These are phyloP conservation scores for Penicillium manginii DNA, from an alignment of 495 filamentous ascomycete genomes.

Conservation along the genomic window DNA sequence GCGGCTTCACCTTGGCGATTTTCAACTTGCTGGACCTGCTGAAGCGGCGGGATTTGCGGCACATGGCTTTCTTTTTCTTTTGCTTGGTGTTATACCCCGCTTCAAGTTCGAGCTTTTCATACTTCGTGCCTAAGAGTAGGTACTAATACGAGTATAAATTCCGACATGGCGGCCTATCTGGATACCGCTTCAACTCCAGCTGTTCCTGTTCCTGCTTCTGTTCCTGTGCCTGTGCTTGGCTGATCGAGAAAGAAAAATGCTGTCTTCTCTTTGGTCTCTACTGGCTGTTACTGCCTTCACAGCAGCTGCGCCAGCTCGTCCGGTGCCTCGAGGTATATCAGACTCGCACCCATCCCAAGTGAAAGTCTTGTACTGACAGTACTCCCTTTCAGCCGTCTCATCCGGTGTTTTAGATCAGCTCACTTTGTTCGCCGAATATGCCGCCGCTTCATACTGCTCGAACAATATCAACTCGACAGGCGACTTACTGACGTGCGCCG, in stretches of 20 bases:
- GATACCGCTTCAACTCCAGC: neutral
- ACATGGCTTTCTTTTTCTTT: neutral
- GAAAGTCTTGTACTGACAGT: neutral
- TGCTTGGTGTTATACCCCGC: neutral
- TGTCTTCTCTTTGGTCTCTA: constrained; percentile 1
- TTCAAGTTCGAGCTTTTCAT: neutral
- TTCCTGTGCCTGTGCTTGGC: neutral
- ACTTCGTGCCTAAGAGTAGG: neutral
- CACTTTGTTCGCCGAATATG: constrained; percentile 68
- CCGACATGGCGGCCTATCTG: neutral
- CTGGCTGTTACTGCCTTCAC: constrained; percentile 26
- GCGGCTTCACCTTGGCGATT: neutral
- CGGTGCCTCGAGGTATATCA: constrained; percentile 32
- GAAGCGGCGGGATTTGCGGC: neutral
- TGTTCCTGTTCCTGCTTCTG: neutral
- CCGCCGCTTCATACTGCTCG: constrained; percentile 71
- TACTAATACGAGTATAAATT: neutral
- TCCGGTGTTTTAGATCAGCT: constrained; percentile 44
- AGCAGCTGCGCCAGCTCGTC: constrained; percentile 30
- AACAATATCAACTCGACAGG: constrained; percentile 48
- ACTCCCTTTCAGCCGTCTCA: constrained; percentile 31
- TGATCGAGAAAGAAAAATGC: neutral
- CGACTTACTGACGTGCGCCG: constrained; percentile 58
- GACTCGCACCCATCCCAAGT: neutral
- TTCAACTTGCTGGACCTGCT: neutral